phyloP scores from a whole-genome alignment of 139 green algal genomes.

The Coelastrella sp. region DNA sequence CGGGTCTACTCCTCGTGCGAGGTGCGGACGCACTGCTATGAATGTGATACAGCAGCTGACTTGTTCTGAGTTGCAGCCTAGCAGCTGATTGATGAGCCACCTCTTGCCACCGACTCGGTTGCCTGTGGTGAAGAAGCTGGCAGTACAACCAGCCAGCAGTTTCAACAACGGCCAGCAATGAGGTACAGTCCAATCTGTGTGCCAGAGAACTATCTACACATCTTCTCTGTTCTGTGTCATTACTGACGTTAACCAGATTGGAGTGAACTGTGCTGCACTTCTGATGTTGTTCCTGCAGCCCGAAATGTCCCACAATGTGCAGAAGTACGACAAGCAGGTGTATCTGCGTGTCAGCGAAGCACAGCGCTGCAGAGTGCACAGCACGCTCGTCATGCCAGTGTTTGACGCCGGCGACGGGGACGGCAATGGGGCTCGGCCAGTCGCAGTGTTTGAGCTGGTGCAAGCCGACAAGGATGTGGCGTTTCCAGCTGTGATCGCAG shows the following conservation, averaged over 20 bases:
- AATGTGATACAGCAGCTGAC: no score
- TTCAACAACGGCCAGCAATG: no score
- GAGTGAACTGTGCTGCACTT: no score
- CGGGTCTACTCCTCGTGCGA: slow-evolving; percentile 70
- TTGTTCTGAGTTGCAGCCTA: no score
- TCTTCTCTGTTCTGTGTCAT: no score
- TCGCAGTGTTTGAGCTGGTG: slow-evolving; percentile 87
- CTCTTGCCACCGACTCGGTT: no score
- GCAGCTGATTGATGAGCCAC: no score
- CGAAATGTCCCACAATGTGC: slow-evolving; percentile 86
- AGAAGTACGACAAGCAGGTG: slow-evolving; percentile 84
- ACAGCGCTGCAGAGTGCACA: slow-evolving; percentile 84
- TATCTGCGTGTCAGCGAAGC: slow-evolving; percentile 87
- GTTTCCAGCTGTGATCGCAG: slow-evolving; percentile 73
- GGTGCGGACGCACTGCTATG: slow-evolving; percentile 35
- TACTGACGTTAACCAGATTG: no score
- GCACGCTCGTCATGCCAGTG: slow-evolving; percentile 80
- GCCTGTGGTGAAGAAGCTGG: no score
- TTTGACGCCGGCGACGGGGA: slow-evolving; percentile 50
- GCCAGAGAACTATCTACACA: no score
- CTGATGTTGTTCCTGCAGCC: slow-evolving; percentile 60
- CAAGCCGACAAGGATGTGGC: slow-evolving; percentile 74
- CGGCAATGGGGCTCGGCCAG: slow-evolving; percentile 30
- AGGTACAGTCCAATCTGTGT: no score
- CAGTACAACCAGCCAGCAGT: no score